Base-by-base conservation (phyloP, 2,329 filamentous ascomycete species). In the Neonectria magnoliae region DNA sequence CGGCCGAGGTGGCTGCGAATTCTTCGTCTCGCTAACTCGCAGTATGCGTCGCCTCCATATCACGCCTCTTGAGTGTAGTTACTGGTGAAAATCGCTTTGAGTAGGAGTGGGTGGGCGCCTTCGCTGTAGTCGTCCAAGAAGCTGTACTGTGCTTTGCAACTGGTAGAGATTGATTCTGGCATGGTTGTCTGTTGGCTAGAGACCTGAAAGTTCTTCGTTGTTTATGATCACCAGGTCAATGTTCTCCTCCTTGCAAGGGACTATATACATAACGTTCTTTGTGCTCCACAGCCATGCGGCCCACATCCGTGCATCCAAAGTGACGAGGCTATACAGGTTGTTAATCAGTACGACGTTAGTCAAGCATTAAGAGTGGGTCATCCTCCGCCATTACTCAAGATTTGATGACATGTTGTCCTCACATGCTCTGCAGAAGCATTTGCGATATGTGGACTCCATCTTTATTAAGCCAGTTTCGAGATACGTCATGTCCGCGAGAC, bases 71-170 rank as follows among this genome's bases (percentile, higher is more conserved):
- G 83, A 1, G 79, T 78, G 4, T 71, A 69, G 59, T 85, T 85
- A 69, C 79, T 81, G 33, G 76, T 70, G 16, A 84, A 69, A 2
- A 85, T 75, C 10, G 83, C 82, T 48, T 84, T 78, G 29, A 85
- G 78, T 3, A 85, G 74, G n/a, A 78, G 76, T 5, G 84, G 83
- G 64, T 85, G 84, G 0, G 82, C 83, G 38, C 83, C 84, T 63
- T 85, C 83, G 71, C 82, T 83, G 69, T 85, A 85, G 66, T 85
- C 83, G 67, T 85, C 83, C 51, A 82, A 76, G 60, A 85, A 82
- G 71, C 81, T 83, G 69, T 84, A 85, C 29, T 68, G 73, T 4
- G 62, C 59, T 27, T 66, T 70, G 5, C 57, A n/a, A 13, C 16
- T 11, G 11, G 65, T 29, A 8, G 63, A 33, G 47, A 70, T 64